A percentile compares a stretch with the other conserved stretches of the same genome.
Conservation (phyloP, 1,284 basidiomycete genomes). For the Vanrija pseudolonga region DNA sequence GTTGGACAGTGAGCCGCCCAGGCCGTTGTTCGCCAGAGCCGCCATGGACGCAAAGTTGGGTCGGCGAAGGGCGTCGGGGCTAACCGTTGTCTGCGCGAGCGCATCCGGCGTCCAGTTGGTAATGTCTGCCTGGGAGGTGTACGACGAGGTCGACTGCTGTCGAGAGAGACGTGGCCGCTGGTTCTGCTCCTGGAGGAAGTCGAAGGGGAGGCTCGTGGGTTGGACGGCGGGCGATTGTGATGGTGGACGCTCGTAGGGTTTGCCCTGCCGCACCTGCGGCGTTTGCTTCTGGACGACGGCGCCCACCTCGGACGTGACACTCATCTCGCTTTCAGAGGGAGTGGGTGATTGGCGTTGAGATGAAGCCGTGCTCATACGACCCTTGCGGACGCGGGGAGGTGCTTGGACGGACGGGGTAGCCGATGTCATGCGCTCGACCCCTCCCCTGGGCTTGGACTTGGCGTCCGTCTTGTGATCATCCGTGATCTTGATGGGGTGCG, state of each 20-base stretch:
- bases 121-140: conserved; percentile 13
- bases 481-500: conserved; percentile 96
- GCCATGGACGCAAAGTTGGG: conserved; percentile 30
- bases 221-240: conserved; percentile 30
- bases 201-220: conserved; percentile 23
- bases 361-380: conserved; percentile 37
- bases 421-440: conserved; percentile 16
- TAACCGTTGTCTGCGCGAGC: conserved; percentile 28
- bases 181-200: conserved; percentile 13
- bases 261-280: conserved; percentile 31
- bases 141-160: conserved; percentile 29
- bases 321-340: conserved; percentile 39
- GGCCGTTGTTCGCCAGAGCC: conserved; percentile 7
- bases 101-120: conserved; percentile 17
- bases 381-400: conserved; percentile 32
- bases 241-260: conserved; percentile 43
- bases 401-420: conserved; percentile 17
- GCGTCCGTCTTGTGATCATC: conserved; percentile 91
- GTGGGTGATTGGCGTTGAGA: conserved; percentile 37
- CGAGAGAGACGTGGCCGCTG: conserved; percentile 24
- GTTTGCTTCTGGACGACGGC: conserved; percentile 42
- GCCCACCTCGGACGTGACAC: conserved; percentile 42
- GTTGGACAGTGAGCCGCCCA: conserved; percentile 13
- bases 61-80: conserved; percentile 32
- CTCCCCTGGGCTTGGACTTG: conserved; percentile 32